Evolutionary conservation across 75 land plant genomes (phyloP).

Genomic region (Selaginella tamariscina): DNA sequence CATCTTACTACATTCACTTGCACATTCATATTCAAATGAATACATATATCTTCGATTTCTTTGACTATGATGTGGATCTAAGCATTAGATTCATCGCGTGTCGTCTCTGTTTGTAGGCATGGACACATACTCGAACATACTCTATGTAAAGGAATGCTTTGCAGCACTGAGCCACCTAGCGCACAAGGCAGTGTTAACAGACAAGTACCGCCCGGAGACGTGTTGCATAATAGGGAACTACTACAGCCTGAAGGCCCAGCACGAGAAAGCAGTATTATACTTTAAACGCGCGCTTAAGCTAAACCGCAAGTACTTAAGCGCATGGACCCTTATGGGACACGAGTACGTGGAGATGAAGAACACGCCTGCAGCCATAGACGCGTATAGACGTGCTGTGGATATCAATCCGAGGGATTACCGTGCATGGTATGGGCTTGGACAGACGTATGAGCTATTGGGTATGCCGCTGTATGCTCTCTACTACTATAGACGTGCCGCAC

Average conservation of each 20-base stretch:
- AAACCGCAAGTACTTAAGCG: constrained; percentile 78
- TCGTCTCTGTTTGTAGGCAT: constrained; percentile 39
- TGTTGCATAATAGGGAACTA: constrained; percentile 93
- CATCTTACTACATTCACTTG: too few relatives aligned
- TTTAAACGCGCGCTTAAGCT: constrained; percentile 81
- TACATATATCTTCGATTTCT: too few relatives aligned
- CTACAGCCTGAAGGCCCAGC: constrained; percentile 55
- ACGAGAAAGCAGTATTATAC: constrained; percentile 71
- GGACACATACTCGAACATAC: constrained; percentile 90
- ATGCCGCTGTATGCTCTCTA: constrained; percentile 93
- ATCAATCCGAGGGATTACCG: constrained; percentile 88
- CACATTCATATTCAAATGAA: too few relatives aligned
- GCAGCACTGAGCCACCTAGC: constrained; percentile 82
- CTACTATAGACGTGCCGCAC: constrained; percentile 66
- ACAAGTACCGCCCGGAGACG: constrained; percentile 89
- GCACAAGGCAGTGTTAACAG: constrained; percentile 71
- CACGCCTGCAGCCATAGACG: constrained; percentile 86
- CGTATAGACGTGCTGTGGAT: constrained; percentile 86
- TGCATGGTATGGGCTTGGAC: constrained; percentile 98
- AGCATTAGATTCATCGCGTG: too few relatives aligned
- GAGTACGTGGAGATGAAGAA: constrained; percentile 99
- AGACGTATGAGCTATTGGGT: constrained; percentile 80
- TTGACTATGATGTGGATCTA: too few relatives aligned
- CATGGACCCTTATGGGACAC: constrained; percentile 99
- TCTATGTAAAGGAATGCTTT: constrained; percentile 85